Percentiles rank a stretch among this genome's conserved stretches.
Evolutionary conservation across 495 filamentous ascomycete species (phyloP).

Genomic region (Glonium stellatum): DNA sequence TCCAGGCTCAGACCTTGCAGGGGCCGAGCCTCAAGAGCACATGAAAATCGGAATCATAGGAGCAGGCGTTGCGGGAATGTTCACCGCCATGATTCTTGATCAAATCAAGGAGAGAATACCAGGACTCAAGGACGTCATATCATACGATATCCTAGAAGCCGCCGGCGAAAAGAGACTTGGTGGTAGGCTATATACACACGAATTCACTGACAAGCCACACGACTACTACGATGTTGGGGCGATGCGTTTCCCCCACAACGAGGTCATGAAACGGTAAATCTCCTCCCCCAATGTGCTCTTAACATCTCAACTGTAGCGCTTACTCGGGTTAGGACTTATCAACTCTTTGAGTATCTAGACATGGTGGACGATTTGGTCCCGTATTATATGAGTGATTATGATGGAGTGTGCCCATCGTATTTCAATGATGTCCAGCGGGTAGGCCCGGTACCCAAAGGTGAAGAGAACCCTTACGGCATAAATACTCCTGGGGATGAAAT

Average conservation of each 20-base stretch:
- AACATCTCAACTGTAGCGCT: neutral
- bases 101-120: conserved; percentile 15
- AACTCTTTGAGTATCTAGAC: neutral
- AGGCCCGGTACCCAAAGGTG: neutral
- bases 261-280: conserved; percentile 7
- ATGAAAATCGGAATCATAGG: conserved; percentile 38
- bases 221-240: conserved; percentile 42
- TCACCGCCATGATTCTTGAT: conserved; percentile 37
- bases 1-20: neutral
- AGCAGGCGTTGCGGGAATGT: conserved; percentile 38
- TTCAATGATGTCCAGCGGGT: neutral
- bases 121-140: conserved; percentile 8
- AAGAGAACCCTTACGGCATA: neutral
- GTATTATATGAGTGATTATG: neutral
- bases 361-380: neutral
- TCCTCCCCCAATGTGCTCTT: neutral
- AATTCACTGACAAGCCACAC: conserved; percentile 28
- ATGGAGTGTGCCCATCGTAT: neutral
- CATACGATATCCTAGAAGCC: conserved; percentile 35
- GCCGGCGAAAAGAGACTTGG: conserved; percentile 26
- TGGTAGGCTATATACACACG: conserved; percentile 33
- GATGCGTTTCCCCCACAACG: conserved; percentile 2
- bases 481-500: neutral
- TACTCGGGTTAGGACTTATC: neutral
- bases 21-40: neutral